Conservation (phyloP, 805 yeast species). For the Candida taoyuanica region DNA sequence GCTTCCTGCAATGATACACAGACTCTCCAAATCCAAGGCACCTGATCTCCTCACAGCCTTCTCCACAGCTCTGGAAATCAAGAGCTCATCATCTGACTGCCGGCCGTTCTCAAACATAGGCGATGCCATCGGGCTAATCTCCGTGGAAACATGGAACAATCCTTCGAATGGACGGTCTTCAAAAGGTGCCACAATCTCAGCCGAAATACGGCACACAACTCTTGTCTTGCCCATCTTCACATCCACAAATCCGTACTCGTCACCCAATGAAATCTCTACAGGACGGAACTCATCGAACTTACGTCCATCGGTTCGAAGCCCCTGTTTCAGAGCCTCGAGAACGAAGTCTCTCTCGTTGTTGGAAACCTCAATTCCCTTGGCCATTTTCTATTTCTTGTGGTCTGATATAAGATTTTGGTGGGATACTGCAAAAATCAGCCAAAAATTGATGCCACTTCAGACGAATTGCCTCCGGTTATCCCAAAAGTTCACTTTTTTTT, state of each 20-base stretch:
- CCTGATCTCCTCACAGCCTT: constrained; percentile 88
- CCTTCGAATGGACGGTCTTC: constrained; percentile 97
- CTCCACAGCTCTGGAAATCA: constrained; percentile 79
- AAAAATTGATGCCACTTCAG: constrained; percentile 7
- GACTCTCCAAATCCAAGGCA: constrained; percentile 84
- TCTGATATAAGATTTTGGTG: not conserved
- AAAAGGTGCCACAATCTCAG: constrained; percentile 72
- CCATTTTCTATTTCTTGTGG: constrained; percentile 38
- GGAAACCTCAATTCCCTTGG: constrained; percentile 56
- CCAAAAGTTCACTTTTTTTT: too few relatives aligned
- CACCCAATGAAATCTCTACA: constrained; percentile 59
- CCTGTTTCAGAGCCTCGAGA: constrained; percentile 55
- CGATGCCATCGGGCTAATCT: constrained; percentile 86
- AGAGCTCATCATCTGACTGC: constrained; percentile 73
- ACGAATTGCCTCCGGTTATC: too few relatives aligned
- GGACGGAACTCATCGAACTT: constrained; percentile 57
- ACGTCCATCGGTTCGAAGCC: constrained; percentile 68
- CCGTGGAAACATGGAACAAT: constrained; percentile 74
- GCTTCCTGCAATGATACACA: constrained; percentile 87
- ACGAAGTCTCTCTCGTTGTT: constrained; percentile 60
- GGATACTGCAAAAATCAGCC: too few relatives aligned
- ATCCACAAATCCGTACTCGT: constrained; percentile 77
- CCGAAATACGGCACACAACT: constrained; percentile 66
- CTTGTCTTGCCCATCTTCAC: constrained; percentile 73
- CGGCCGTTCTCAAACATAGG: constrained; percentile 71